Evolutionary conservation across 2,329 filamentous ascomycete species (phyloP).

Genomic region (Fusarium fujikuroi): DNA sequence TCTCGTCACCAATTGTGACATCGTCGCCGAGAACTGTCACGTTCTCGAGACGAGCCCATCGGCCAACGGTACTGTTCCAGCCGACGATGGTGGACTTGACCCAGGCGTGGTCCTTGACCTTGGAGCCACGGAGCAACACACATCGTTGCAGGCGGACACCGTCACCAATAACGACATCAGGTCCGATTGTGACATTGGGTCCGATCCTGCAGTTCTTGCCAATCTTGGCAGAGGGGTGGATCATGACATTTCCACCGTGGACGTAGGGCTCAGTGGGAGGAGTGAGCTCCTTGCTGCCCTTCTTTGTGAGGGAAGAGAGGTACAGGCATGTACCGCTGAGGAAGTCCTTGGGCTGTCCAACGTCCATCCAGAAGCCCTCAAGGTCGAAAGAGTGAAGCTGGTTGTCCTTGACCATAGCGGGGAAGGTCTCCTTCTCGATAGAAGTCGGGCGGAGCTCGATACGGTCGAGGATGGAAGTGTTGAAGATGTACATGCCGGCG

Average conservation of each 20-base stretch:
- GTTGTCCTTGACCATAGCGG: constrained; percentile 87
- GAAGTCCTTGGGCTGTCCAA: constrained; percentile 99
- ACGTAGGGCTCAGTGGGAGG: constrained; percentile 81
- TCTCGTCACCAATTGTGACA: constrained; percentile 96
- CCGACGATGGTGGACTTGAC: constrained; percentile 98
- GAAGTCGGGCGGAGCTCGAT: constrained; percentile 97
- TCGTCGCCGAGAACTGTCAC: constrained; percentile 98
- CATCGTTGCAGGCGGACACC: constrained; percentile 94
- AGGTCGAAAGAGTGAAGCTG: constrained; percentile 96
- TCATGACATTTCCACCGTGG: constrained; percentile 93
- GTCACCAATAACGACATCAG: constrained; percentile 90
- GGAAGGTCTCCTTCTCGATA: constrained; percentile 99
- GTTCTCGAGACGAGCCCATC: constrained; percentile 97
- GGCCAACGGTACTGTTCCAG: constrained; percentile 96
- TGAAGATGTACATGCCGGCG: constrained; percentile 97
- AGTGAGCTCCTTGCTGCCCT: constrained; percentile 84
- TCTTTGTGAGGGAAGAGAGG: constrained; percentile 91
- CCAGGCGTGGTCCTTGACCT: constrained; percentile 99
- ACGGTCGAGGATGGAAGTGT: constrained; percentile 87
- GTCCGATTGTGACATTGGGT: constrained; percentile 95
- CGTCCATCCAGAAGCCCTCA: constrained; percentile 99
- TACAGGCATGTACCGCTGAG: constrained; percentile 95
- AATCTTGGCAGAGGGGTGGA: constrained; percentile 94
- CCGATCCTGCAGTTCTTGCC: constrained; percentile 98
- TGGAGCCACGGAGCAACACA: constrained; percentile 87